Evolutionary conservation across 768 basidiomycete species (phyloP), one percentile per base, ranked within the genome.

Genomic region (Suillus cothurnatus): DNA sequence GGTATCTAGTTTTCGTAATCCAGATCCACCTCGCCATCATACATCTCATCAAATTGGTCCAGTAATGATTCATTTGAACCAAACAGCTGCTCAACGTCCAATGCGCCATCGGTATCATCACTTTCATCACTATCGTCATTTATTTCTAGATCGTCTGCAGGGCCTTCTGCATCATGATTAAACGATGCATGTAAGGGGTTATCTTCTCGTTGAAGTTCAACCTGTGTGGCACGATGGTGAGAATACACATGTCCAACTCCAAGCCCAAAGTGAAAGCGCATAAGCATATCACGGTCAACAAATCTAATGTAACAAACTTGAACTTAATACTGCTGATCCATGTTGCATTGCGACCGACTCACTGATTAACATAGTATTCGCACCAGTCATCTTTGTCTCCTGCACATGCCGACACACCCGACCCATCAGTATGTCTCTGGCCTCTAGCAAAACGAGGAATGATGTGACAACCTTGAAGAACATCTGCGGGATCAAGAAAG

Each of bases 381-480:
- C 0, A 5, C 45, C 62, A 57, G n/a, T 63, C 53, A 7, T 23
- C 23, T 6, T 36, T 55, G 39, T 63, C 62, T 7, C 14, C 6
- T 0, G 61, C 49, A 50, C 49, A 26, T 15, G 49, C 38, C 1
- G 47, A 63, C 14, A 56, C 39, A 0, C 32, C 62, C 19, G 41
- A n/a, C 28, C 62, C 36, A 38, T 56, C 14, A 0, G 0, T 7
- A 21, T 66, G 45, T 21, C 23, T 28, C 58, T 8, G 4, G 9
- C 4, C 4, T 0, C 11, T 45, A 1, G 21, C 17, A 15, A 52
- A 52, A 9, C 0, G 0, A 4, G 50, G 31, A 17, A 63, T 59
- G 14, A 66, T 38, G 19, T 66, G 64, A 23, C 61, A 62, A 4
- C 61, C n/a, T 28, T 52, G 11, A 1, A 66, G 43, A 4, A 66